phyloP scores from a whole-genome alignment of 192 early-diverging fungal genomes.

The Phycomyces blakesleeanus region DNA sequence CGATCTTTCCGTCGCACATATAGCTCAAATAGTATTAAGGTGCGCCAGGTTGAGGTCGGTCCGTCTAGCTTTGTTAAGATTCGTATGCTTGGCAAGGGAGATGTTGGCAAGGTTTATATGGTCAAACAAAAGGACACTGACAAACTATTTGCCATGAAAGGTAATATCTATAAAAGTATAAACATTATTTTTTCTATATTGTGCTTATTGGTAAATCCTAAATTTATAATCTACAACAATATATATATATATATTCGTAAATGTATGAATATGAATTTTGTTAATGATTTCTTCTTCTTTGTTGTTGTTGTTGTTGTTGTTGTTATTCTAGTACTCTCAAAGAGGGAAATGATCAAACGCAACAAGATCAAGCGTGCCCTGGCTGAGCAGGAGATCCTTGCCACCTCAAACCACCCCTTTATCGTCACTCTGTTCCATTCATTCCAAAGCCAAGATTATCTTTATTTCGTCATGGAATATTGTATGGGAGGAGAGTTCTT shows the following conservation, averaged over 20 bases:
- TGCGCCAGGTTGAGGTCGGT: conserved; percentile 78
- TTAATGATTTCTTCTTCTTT: too few relatives aligned
- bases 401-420: conserved; percentile 87
- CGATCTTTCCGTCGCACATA: conserved; percentile 65
- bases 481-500: conserved; percentile 89
- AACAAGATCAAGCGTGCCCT: conserved; percentile 98
- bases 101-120: conserved; percentile 96
- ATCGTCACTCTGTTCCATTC: conserved; percentile 86
- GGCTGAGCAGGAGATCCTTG: conserved; percentile 81
- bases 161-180: conserved; percentile 29
- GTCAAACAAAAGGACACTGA: conserved; percentile 82
- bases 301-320: too few relatives aligned
- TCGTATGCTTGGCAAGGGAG: conserved; percentile 91
- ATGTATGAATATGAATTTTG: too few relatives aligned
- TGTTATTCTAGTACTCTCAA: conserved; percentile 58
- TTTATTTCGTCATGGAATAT: conserved; percentile 89
- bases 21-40: conserved; percentile 79
- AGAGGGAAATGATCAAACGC: conserved; percentile 95
- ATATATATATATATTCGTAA: too few relatives aligned
- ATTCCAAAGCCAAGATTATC: conserved; percentile 81
- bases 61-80: conserved; percentile 91
- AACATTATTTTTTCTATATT: not conserved
- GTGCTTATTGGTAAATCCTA: not conserved
- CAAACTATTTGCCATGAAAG: conserved; percentile 96
- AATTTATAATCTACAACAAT: too few relatives aligned